Evolutionary conservation across 257 asterid genomes (phyloP).

Genomic region (Gentiana straminea): DNA sequence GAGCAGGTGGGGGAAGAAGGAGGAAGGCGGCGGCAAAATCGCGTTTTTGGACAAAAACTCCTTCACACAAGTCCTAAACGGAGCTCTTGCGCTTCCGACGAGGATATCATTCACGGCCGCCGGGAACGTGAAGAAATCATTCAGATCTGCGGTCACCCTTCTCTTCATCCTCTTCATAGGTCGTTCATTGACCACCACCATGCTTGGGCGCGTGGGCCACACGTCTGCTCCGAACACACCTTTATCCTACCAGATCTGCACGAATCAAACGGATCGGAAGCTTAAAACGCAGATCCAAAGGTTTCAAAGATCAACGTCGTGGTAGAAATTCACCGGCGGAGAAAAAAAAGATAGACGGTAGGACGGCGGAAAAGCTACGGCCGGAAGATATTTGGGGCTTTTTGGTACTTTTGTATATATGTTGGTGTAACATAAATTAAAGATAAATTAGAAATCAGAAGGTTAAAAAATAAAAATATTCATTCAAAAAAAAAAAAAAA

Average conservation of each 20-base stretch:
- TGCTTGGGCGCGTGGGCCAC: conserved; percentile 19
- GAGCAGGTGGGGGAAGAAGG: conserved; percentile 76
- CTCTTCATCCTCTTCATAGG: conserved; percentile 55
- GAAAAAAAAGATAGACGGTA: no score
- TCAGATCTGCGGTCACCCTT: conserved; percentile 69
- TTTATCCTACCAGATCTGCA: background rate
- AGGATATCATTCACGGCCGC: conserved; percentile 17
- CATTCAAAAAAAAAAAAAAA: no score
- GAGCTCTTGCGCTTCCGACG: conserved; percentile 22
- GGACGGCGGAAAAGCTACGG: conserved; percentile 10
- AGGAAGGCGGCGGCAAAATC: conserved; percentile 61
- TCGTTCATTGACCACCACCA: conserved; percentile 69
- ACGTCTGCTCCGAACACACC: conserved; percentile 1
- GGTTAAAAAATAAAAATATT: background rate
- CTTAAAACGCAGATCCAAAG: background rate
- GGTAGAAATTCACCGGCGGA: background rate
- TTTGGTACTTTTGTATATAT: conserved; percentile 15
- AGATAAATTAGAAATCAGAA: background rate
- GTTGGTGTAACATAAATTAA: conserved; percentile 2
- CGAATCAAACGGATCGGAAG: background rate
- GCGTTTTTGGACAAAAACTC: conserved; percentile 54
- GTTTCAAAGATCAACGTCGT: background rate
- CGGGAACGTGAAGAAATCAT: conserved; percentile 58
- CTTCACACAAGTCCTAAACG: conserved; percentile 53
- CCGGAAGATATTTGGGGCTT: conserved; percentile 13